Conservation (phyloP, 148 eudicot genomes). For the Silene conica region DNA sequence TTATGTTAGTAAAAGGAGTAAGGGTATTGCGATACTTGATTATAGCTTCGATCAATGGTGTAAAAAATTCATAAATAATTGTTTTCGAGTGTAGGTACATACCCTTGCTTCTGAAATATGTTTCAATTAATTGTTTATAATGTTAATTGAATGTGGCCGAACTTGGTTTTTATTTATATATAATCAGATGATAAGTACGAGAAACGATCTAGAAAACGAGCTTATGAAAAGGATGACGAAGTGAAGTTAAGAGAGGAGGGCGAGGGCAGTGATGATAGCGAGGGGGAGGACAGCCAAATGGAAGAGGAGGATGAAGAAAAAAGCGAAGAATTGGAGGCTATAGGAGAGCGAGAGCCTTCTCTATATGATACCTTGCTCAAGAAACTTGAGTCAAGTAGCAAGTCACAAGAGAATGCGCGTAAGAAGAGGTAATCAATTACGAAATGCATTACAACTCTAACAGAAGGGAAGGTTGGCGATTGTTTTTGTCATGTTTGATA, state of each 20-base stretch:
- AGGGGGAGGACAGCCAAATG: constrained; percentile 19
- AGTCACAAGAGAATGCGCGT: constrained; percentile 24
- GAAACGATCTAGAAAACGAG: constrained; percentile 11
- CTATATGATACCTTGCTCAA: constrained; percentile 48
- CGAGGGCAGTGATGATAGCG: constrained; percentile 3
- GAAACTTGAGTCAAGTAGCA: constrained; percentile 35
- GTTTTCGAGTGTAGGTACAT: not conserved
- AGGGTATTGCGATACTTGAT: not conserved
- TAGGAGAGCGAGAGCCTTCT: constrained; percentile 53
- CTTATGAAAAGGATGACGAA: constrained; percentile 18
- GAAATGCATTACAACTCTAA: not conserved
- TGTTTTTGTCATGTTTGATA: not conserved
- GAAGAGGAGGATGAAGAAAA: constrained; percentile 32
- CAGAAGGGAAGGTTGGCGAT: not conserved
- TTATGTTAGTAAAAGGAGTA: not conserved
- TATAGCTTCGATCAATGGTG: not conserved
- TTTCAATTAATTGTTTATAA: no score
- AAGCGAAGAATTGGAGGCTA: constrained; percentile 31
- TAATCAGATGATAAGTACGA: constrained; percentile 21
- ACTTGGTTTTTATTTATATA: constrained; percentile 1
- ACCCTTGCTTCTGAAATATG: not conserved
- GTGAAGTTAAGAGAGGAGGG: constrained; percentile 21
- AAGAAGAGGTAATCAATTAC: constrained; percentile 12
- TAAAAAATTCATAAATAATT: not conserved
- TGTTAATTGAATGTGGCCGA: not conserved